These are phyloP conservation scores for Amylostereum areolatum DNA, from an alignment of 1,284 basidiomycete species.

Conservation along the genomic window DNA sequence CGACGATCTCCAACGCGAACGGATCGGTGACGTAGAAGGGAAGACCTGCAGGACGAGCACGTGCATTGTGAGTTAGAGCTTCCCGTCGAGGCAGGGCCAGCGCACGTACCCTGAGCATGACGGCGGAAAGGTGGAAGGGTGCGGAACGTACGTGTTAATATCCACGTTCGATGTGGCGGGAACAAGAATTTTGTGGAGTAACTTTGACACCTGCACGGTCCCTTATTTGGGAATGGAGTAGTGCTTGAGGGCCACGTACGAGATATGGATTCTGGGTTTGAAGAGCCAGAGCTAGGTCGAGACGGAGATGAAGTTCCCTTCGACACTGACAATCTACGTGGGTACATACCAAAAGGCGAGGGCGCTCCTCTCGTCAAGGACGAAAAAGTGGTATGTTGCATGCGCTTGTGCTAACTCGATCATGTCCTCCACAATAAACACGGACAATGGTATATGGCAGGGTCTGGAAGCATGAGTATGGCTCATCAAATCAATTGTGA, in stretches of 20 bases:
- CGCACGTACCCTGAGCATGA: constrained; percentile 33
- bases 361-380: constrained; percentile 75
- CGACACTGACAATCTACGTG: not conserved
- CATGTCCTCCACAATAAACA: constrained; percentile 85
- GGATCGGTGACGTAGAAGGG: constrained; percentile 44
- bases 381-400: constrained; percentile 82
- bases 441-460: constrained; percentile 65
- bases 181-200: constrained; percentile 66
- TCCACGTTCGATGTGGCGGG: constrained; percentile 45
- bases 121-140: not conserved
- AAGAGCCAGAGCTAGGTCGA: constrained; percentile 75
- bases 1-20: constrained; percentile 37
- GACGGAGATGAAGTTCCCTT: not conserved
- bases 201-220: constrained; percentile 64
- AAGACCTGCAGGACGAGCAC: constrained; percentile 27
- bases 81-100: constrained; percentile 54
- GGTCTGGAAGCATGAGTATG: constrained; percentile 35
- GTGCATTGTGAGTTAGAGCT: not conserved
- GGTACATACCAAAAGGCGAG: constrained; percentile 65
- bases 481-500: constrained; percentile 3
- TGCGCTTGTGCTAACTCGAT: constrained; percentile 82
- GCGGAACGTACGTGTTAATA: constrained; percentile 44
- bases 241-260: constrained; percentile 55
- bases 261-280: constrained; percentile 76
- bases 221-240: constrained; percentile 57